Evolutionary conservation across 176 grass and related monocot species (phyloP).

Genomic region (Oryza glumipatula): DNA sequence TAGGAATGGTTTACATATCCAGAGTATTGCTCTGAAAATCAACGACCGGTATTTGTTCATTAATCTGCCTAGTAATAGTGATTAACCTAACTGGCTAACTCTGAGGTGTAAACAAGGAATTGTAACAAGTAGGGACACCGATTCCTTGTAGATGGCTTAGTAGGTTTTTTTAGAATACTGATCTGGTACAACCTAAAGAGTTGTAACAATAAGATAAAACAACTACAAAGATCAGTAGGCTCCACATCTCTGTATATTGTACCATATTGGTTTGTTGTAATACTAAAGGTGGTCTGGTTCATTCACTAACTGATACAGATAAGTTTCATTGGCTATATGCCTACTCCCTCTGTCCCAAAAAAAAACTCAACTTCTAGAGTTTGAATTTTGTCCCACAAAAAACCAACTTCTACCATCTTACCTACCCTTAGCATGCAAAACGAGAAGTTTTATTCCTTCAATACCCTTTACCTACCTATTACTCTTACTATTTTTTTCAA

Average conservation of each 20-base stretch:
- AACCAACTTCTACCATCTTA: too few species aligned
- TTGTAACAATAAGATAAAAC: neutral
- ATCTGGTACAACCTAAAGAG: neutral
- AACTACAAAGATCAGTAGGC: neutral
- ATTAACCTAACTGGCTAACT: neutral
- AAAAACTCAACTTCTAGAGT: too few species aligned
- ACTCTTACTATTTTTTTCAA: too few species aligned
- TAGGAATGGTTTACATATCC: neutral
- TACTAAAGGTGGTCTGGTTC: neutral
- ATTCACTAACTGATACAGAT: neutral
- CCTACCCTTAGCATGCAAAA: too few species aligned
- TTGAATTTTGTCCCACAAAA: too few species aligned
- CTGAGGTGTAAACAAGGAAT: neutral
- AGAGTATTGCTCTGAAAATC: neutral
- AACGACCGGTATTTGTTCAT: neutral
- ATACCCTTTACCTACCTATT: too few species aligned
- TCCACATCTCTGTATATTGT: neutral
- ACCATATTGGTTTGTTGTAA: neutral
- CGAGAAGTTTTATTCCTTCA: too few species aligned
- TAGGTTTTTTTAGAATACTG: neutral
- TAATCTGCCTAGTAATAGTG: neutral
- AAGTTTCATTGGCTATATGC: neutral
- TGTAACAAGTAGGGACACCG: neutral
- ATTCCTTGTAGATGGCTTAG: neutral
- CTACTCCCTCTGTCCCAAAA: too few species aligned